A percentile compares a stretch with the other conserved stretches of the same genome.
These are phyloP conservation scores for Lepidopterella palustris DNA, from an alignment of 495 filamentous ascomycete genomes.

Conservation along the genomic window DNA sequence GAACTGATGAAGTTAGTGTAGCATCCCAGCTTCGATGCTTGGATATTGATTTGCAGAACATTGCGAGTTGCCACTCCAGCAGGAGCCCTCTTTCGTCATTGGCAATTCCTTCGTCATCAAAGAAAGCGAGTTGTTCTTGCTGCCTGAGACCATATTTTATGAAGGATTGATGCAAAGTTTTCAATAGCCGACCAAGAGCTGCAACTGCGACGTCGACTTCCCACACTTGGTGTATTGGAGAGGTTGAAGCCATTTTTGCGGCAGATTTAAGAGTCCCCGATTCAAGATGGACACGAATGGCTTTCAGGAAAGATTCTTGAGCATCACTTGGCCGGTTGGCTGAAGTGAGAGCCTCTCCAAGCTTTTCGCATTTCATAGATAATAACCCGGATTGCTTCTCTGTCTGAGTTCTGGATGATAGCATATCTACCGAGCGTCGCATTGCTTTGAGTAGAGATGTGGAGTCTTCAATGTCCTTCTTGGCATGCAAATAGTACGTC, in stretches of 20 bases:
- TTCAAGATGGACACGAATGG: constrained; percentile 45
- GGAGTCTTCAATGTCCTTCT: constrained; percentile 35
- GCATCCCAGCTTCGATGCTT: constrained; percentile 21
- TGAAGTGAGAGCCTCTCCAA: constrained; percentile 45
- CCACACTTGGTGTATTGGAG: constrained; percentile 17
- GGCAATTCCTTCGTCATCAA: constrained; percentile 41
- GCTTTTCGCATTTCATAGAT: constrained; percentile 50
- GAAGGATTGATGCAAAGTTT: constrained; percentile 42
- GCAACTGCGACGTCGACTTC: constrained; percentile 18
- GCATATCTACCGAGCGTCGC: constrained; percentile 44
- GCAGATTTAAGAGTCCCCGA: constrained; percentile 39
- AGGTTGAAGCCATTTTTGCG: constrained; percentile 25
- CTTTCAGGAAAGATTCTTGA: constrained; percentile 39
- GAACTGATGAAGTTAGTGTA: constrained; percentile 12
- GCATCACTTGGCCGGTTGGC: constrained; percentile 36
- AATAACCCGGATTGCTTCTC: constrained; percentile 46
- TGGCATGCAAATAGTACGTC: constrained; percentile 51
- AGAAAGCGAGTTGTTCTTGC: constrained; percentile 26
- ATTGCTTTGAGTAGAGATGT: constrained; percentile 42
- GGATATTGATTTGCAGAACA: constrained; percentile 27
- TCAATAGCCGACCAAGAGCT: constrained; percentile 45
- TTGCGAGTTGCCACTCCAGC: constrained; percentile 51
- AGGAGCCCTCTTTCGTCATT: constrained; percentile 41
- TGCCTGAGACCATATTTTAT: constrained; percentile 18
- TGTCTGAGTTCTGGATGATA: constrained; percentile 37